phyloP scores from a whole-genome alignment of 352 stramenopile genomes.

The Elongisporangium prolatum region DNA sequence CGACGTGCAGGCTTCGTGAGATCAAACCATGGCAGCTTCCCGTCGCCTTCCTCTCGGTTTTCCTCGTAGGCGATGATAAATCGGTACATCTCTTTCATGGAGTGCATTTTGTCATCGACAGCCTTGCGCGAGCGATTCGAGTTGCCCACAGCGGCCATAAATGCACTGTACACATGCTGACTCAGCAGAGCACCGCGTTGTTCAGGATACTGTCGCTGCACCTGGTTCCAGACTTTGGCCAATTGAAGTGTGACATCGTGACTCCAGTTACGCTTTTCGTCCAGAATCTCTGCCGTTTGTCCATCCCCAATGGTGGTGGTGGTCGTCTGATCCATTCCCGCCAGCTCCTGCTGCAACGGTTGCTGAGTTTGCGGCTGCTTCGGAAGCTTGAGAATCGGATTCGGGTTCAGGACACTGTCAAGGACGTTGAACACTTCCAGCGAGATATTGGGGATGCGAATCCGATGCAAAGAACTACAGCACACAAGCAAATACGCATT shows the following conservation, averaged over 20 bases:
- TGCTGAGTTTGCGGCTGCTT: neutral
- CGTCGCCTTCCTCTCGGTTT: constrained; percentile 13
- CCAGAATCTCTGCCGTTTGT: constrained; percentile 22
- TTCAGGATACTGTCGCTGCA: constrained; percentile 20
- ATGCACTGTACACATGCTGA: constrained; percentile 48
- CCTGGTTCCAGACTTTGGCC: constrained; percentile 42
- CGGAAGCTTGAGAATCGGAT: constrained; percentile 4
- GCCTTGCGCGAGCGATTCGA: constrained; percentile 55
- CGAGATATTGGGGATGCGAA: constrained; percentile 56
- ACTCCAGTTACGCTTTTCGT: constrained; percentile 54
- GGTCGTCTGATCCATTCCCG: neutral
- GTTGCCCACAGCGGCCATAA: constrained; percentile 35
- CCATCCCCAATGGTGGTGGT: neutral
- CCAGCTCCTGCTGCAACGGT: neutral
- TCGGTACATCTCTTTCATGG: constrained; percentile 72
- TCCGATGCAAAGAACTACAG: constrained; percentile 32
- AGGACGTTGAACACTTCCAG: constrained; percentile 47
- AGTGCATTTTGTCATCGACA: constrained; percentile 73
- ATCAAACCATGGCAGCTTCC: constrained; percentile 46
- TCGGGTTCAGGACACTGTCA: constrained; percentile 43
- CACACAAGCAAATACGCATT: neutral
- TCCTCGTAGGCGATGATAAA: constrained; percentile 53
- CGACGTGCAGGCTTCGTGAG: constrained; percentile 44
- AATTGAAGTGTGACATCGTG: constrained; percentile 59
- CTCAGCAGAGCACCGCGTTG: constrained; percentile 38